These are phyloP conservation scores for Euphrasia arctica DNA, from an alignment of 305 asterid genomes.

Conservation along the genomic window DNA sequence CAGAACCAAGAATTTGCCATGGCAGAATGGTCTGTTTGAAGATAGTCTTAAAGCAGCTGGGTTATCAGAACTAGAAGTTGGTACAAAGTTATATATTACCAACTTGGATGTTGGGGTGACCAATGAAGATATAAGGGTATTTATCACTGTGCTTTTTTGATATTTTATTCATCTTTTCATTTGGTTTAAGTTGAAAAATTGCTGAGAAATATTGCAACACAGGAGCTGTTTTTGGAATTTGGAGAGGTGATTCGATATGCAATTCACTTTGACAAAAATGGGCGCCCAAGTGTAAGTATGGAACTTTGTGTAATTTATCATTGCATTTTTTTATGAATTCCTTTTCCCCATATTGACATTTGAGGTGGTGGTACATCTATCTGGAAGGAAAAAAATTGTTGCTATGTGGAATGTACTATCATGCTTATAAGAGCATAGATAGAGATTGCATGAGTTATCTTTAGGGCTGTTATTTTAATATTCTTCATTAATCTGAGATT, in stretches of 20 bases:
- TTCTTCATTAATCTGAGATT: too few species aligned
- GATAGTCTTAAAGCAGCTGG: conserved; percentile 96
- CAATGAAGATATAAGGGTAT: conserved; percentile 96
- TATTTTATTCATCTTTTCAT: conserved; percentile 30
- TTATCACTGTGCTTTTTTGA: conserved; percentile 26
- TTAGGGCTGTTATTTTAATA: too few species aligned
- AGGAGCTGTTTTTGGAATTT: conserved; percentile 87
- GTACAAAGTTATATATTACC: conserved; percentile 71
- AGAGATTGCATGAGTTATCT: too few species aligned
- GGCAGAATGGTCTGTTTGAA: conserved; percentile 87
- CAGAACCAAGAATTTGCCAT: conserved; percentile 71
- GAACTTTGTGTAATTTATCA: not conserved
- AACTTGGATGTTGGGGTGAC: conserved; percentile 87
- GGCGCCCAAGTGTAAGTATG: conserved; percentile 85
- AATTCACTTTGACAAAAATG: conserved; percentile 81
- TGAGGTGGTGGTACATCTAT: not conserved
- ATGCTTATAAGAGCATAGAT: too few species aligned
- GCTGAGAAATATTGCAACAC: conserved; percentile 50
- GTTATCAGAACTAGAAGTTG: conserved; percentile 64
- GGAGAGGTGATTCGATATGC: conserved; percentile 88
- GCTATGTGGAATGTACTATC: too few species aligned
- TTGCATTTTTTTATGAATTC: not conserved
- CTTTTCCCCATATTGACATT: not conserved
- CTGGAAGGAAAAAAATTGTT: not conserved
- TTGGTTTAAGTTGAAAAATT: conserved; percentile 36